Evolutionary conservation across 1,139 yeast genomes (phyloP), one percentile per base, ranked within the genome.

Genomic region (Geotrichum reessii): DNA sequence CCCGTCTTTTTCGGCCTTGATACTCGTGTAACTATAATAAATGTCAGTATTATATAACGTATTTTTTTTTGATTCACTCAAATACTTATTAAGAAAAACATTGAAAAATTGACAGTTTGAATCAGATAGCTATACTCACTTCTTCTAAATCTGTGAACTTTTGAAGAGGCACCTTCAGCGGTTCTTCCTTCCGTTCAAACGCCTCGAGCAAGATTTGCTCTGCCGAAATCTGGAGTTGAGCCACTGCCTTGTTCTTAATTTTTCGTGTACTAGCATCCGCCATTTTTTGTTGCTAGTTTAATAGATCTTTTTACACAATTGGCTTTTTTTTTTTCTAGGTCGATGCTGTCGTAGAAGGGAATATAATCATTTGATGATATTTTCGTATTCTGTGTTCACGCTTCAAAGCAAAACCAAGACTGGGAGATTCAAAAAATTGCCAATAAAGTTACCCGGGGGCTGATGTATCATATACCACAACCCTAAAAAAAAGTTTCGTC

Each of bases 61-160:
- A 6, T 8, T 28, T 31, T 17, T n/a, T 37, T n/a, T 25, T 19
- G 8, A 17, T 9, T 19, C 37, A 5, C 12, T 3, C 6, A 31
- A 19, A 59, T 5, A 11, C 19, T 12, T 12, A 12, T 50, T 27
- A 25, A 17, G 8, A 24, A 7, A 40, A 17, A 37, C n/a, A 37
- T 28, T 14, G 21, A 11, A 28, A 22, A 21, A 40, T 11, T 25
- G 42, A n/a, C 24, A 9, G 4, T 11, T 25, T 9, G 8, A 19
- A 50, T n/a, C n/a, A n/a, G n/a, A n/a, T 27, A 22, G 56, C 59
- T 9, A 47, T 22, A 33, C 58, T 31, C 37, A 55, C 58, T 54
- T 92, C 98, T 65, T 89, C 96, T 21, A 86, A 71, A 70, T 91
- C 97, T 49, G 84, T 83, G 37, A 90, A 83, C 59, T 84, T 63